A percentile compares a stretch with the other conserved stretches of the same genome.
Evolutionary conservation across 164 flowering plant genomes (phyloP).

Genomic region (Liquidambar formosana): DNA sequence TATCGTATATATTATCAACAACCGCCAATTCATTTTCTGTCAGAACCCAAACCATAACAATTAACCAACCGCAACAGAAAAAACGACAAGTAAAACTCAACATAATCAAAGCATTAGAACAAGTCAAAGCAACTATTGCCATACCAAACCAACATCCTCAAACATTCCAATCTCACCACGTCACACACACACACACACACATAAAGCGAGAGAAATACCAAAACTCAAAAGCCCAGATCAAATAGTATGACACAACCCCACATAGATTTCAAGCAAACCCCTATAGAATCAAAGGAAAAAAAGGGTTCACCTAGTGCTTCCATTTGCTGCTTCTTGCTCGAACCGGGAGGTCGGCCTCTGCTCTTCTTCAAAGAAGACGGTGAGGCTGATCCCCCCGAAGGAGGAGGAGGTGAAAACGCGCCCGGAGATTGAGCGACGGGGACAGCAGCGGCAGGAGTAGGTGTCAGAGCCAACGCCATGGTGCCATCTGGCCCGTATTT

Average conservation of each 20-base stretch:
- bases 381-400: constrained; percentile 29
- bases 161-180: constrained; percentile 13
- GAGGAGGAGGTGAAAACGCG: constrained; percentile 18
- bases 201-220: background rate
- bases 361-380: constrained; percentile 50
- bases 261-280: background rate
- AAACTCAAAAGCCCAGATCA: background rate
- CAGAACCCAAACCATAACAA: constrained; percentile 10
- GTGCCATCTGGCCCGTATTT: constrained; percentile 85
- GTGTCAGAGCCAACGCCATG: constrained; percentile 42
- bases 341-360: constrained; percentile 82
- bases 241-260: background rate
- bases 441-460: constrained; percentile 25
- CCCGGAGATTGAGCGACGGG: constrained; percentile 18
- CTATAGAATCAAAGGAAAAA: background rate
- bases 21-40: constrained; percentile 7
- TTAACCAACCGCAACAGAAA: background rate
- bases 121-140: constrained; percentile 11
- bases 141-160: constrained; percentile 1
- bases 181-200: constrained; percentile 7
- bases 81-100: background rate
- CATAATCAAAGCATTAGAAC: too few species aligned
- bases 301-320: constrained; percentile 54
- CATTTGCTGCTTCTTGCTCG: constrained; percentile 63
- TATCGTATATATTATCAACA: background rate